Conservation (phyloP, 768 basidiomycete genomes). For the Tylopilus felleus region DNA sequence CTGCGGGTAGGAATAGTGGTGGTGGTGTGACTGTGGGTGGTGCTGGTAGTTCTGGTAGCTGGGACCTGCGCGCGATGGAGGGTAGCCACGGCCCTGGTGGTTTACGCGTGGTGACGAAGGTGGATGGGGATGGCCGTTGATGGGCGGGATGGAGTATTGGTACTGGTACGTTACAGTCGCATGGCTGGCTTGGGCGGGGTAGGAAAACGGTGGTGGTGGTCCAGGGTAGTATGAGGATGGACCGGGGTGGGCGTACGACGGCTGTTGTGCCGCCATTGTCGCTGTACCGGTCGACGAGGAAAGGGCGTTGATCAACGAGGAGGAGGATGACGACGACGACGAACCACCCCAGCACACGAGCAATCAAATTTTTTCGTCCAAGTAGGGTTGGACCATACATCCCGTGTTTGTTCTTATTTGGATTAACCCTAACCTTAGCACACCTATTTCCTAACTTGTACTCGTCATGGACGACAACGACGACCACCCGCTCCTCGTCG, state of each 20-base stretch:
- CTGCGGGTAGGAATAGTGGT: constrained; percentile 33
- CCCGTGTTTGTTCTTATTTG: constrained; percentile 20
- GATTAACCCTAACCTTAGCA: constrained; percentile 22
- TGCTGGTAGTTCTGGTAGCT: constrained; percentile 38
- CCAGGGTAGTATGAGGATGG: constrained; percentile 27
- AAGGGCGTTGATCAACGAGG: constrained; percentile 7
- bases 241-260: constrained; percentile 27
- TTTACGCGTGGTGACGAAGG: constrained; percentile 32
- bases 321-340: constrained; percentile 6
- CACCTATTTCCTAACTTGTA: background rate
- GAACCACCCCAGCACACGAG: constrained; percentile 11
- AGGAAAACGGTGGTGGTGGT: constrained; percentile 34
- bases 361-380: constrained; percentile 6
- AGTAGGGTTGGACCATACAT: background rate
- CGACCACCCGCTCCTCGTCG: constrained; percentile 44
- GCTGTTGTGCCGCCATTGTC: constrained; percentile 26
- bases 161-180: constrained; percentile 35
- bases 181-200: too few species aligned
- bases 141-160: constrained; percentile 40
- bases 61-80: constrained; percentile 37
- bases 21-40: constrained; percentile 26
- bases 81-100: constrained; percentile 30
- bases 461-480: constrained; percentile 16
- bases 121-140: background rate
- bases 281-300: background rate